Evolutionary conservation across 83 land plant genomes (phyloP).

Genomic region (Isoetes engelmannii): DNA sequence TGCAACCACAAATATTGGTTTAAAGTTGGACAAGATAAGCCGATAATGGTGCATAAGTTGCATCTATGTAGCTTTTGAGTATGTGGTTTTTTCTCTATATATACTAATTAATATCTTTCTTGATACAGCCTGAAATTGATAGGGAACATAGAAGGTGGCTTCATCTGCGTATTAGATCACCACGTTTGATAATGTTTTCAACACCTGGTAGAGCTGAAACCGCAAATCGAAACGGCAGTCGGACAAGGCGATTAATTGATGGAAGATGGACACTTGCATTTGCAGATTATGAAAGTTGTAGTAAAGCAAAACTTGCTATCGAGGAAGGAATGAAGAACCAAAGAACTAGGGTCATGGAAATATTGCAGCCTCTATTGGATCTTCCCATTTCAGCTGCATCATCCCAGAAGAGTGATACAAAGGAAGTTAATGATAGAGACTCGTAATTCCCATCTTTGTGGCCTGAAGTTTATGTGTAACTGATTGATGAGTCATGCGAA

Average conservation of each 20-base stretch:
- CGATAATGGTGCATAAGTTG: no score
- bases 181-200: slow-evolving; percentile 47
- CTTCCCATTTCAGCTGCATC: no score
- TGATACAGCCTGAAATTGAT: slow-evolving; percentile 73
- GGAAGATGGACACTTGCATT: slow-evolving; percentile 97
- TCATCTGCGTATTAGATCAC: slow-evolving; percentile 84
- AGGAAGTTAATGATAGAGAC: no score
- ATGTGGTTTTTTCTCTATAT: neutral
- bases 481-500: no score
- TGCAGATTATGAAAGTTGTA: slow-evolving; percentile 63
- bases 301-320: slow-evolving; percentile 47
- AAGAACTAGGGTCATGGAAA: slow-evolving; percentile 38
- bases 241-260: slow-evolving; percentile 52
- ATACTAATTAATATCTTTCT: no score
- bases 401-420: no score
- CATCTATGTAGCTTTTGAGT: neutral
- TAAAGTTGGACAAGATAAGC: no score
- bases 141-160: slow-evolving; percentile 85
- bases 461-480: no score
- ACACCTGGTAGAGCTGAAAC: slow-evolving; percentile 18
- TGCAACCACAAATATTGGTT: no score
- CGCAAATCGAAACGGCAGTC: slow-evolving; percentile 2
- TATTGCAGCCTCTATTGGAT: slow-evolving; percentile 45
- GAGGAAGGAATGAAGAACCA: slow-evolving; percentile 49
- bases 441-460: no score